These are phyloP conservation scores for Alloteropsis semialata DNA, from an alignment of 176 grass and related monocot genomes.

Conservation along the genomic window DNA sequence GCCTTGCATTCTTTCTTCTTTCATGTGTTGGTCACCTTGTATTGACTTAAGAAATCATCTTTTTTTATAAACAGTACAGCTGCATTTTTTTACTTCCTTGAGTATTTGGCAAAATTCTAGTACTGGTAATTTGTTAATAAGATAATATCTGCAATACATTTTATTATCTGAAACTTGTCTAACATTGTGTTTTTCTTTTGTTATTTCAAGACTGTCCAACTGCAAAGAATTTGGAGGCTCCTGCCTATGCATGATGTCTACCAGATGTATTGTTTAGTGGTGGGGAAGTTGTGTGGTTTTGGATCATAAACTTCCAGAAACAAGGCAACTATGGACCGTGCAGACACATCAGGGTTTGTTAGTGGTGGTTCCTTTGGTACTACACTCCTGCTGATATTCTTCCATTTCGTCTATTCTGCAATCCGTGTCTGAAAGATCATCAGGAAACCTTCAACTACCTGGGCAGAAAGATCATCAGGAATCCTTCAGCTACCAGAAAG, in stretches of 20 bases:
- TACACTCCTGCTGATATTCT: constrained; percentile 48
- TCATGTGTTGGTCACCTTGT: not conserved
- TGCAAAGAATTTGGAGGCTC: not conserved
- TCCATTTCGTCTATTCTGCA: constrained; percentile 51
- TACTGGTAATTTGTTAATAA: constrained; percentile 12
- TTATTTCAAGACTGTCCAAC: not conserved
- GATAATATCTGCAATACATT: not conserved
- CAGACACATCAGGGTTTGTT: constrained; percentile 67
- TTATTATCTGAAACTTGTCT: constrained; percentile 29
- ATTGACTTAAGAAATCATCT: not conserved
- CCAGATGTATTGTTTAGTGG: constrained; percentile 21
- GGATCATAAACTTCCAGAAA: constrained; percentile 22
- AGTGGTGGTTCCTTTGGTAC: constrained; percentile 55
- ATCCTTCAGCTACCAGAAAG: not conserved
- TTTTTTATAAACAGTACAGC: not conserved
- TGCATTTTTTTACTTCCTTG: constrained; percentile 12
- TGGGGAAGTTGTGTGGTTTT: constrained; percentile 20
- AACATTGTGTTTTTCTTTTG: not conserved
- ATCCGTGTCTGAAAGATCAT: constrained; percentile 28
- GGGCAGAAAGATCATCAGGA: not conserved
- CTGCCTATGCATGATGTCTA: constrained; percentile 28
- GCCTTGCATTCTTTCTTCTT: not conserved
- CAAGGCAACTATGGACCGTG: constrained; percentile 45
- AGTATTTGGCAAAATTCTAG: not conserved
- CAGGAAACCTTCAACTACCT: not conserved